Evolutionary conservation across 805 yeast genomes (phyloP).

Genomic region (Myxozyma vanderwaltii): DNA sequence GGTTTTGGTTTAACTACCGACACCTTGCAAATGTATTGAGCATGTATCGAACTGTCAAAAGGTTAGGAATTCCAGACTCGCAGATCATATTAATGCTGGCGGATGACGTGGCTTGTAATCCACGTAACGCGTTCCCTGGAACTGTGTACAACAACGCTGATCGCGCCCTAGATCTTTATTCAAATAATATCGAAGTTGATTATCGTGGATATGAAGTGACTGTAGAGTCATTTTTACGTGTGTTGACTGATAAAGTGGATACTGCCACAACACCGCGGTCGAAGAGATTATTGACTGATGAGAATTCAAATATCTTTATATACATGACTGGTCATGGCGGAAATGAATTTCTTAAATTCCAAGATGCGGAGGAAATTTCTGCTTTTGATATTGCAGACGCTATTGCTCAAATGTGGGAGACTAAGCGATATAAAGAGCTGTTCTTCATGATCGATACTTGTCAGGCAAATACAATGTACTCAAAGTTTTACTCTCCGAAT

Average conservation of each 20-base stretch:
- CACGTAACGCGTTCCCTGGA: slow-evolving; percentile 94
- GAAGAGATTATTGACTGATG: slow-evolving; percentile 87
- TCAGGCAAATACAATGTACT: slow-evolving; percentile 97
- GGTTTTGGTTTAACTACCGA: slow-evolving; percentile 98
- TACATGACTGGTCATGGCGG: slow-evolving; percentile 99
- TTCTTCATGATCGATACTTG: slow-evolving; percentile 98
- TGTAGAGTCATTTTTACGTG: slow-evolving; percentile 90
- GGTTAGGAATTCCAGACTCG: slow-evolving; percentile 96
- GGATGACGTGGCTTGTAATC: slow-evolving; percentile 96
- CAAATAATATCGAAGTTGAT: slow-evolving; percentile 93
- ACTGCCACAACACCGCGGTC: slow-evolving; percentile 84
- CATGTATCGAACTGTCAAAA: slow-evolving; percentile 91
- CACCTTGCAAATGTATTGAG: slow-evolving; percentile 96
- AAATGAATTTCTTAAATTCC: slow-evolving; percentile 93
- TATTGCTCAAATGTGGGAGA: slow-evolving; percentile 94
- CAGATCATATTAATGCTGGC: slow-evolving; percentile 95
- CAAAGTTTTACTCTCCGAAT: slow-evolving; percentile 88
- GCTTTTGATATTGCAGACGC: slow-evolving; percentile 97
- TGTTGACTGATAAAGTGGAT: slow-evolving; percentile 94
- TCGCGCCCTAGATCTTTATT: slow-evolving; percentile 88
- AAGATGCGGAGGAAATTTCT: slow-evolving; percentile 97
- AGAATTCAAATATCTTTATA: slow-evolving; percentile 87
- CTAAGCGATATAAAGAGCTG: slow-evolving; percentile 91
- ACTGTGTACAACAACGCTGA: slow-evolving; percentile 93
- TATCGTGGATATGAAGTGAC: slow-evolving; percentile 98